phyloP scores from a whole-genome alignment of 2,329 filamentous ascomycete species.

The Botryotinia convoluta region DNA sequence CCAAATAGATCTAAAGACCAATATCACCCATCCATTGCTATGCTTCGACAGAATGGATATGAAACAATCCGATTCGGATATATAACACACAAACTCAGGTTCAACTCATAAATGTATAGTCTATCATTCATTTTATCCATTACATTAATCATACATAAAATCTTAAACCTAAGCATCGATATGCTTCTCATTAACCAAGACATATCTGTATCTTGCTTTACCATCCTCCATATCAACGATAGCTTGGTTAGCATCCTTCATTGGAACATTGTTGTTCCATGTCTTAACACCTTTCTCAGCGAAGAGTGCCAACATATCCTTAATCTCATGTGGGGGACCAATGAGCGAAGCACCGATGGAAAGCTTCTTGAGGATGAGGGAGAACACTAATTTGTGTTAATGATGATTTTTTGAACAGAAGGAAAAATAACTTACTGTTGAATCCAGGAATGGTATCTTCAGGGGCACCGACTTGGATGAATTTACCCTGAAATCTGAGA shows the following conservation, averaged over 20 bases:
- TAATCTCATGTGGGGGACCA: slow-evolving; percentile 50
- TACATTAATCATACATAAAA: not conserved
- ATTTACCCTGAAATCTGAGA: slow-evolving; percentile 56
- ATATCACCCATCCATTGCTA: too few relatives aligned
- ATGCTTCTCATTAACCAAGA: slow-evolving; percentile 45
- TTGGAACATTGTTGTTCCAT: slow-evolving; percentile 53
- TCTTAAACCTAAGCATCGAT: not conserved
- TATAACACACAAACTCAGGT: not conserved
- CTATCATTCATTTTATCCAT: not conserved
- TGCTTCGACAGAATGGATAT: too few relatives aligned
- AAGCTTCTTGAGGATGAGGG: slow-evolving; percentile 55
- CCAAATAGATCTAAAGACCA: too few relatives aligned
- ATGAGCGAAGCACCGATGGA: slow-evolving; percentile 45
- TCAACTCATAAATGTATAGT: not conserved
- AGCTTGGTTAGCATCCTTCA: slow-evolving; percentile 57
- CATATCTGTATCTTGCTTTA: slow-evolving; percentile 52
- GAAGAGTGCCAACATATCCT: slow-evolving; percentile 60
- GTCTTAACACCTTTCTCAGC: slow-evolving; percentile 57
- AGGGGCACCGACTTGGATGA: slow-evolving; percentile 65
- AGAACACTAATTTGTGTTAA: slow-evolving; percentile 41
- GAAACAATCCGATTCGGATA: too few relatives aligned
- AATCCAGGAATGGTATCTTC: slow-evolving; percentile 56
- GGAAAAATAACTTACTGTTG: slow-evolving; percentile 36
- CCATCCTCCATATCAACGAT: slow-evolving; percentile 57
- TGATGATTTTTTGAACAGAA: not conserved